phyloP scores from a whole-genome alignment of 2,329 filamentous ascomycete species.

The Aureobasidium sp. region DNA sequence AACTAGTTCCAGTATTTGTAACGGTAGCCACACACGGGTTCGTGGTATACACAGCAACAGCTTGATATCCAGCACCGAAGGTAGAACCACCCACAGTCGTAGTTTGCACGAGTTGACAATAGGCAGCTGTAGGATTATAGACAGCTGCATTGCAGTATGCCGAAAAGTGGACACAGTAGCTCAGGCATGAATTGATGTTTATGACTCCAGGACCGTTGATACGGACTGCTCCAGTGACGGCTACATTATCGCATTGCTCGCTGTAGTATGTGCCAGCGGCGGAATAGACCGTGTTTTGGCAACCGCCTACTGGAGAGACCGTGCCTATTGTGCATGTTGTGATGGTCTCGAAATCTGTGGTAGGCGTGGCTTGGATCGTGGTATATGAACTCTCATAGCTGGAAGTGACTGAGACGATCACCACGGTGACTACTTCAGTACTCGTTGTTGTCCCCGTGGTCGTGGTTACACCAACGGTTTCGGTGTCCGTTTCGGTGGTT shows the following conservation, averaged over 20 bases:
- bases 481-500: background rate
- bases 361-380: background rate
- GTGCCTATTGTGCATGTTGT: background rate
- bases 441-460: background rate
- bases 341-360: background rate
- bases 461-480: background rate
- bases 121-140: background rate
- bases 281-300: background rate
- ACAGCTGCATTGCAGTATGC: background rate
- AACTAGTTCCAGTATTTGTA: background rate
- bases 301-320: background rate
- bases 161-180: background rate
- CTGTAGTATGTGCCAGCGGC: background rate
- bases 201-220: background rate
- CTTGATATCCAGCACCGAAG: background rate
- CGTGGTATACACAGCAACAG: background rate
- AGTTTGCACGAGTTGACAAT: background rate
- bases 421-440: background rate
- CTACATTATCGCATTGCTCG: background rate
- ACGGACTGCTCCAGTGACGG: background rate
- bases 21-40: background rate
- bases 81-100: background rate
- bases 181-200: background rate
- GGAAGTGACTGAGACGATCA: background rate
- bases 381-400: background rate